Evolutionary conservation across 2,329 filamentous ascomycete genomes (phyloP), one percentile per base, ranked within the genome.

Genomic region (Fusarium incarnatum): DNA sequence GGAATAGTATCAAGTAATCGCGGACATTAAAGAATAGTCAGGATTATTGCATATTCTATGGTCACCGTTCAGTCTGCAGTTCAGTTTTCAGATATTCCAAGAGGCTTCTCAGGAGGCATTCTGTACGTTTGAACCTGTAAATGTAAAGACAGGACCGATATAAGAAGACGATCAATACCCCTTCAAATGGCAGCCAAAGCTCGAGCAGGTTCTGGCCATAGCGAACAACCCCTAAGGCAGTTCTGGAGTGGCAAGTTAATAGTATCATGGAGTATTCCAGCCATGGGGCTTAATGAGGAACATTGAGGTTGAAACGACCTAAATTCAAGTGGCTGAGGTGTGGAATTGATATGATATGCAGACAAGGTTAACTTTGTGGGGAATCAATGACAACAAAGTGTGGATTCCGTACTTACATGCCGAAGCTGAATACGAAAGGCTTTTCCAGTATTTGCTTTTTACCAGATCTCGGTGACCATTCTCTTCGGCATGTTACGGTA

Each of bases 331-430:
- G 22, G 32, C 48, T 27, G 32, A 40, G 32, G 48, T 52, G 48
- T 70, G 67, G 44, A 46, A 70, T 58, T 67, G 48, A 34, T 56
- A 22, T 42, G 50, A 63, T 44, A 70, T 67, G 52, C 48, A 44
- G 56, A 58, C 61, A 53, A 37, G 67, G 67, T 62, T 37, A 4
- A 32, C 8, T 40, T 22, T 45, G 40, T 50, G 28, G 52, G 28
- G 50, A 42, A 42, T 27, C 16, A 23, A 61, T 37, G 60, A 42
- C 49, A 60, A 18, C 49, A 25, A 48, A 60, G 44, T 53, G 50
- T 68, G 65, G 66, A 58, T 64, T 52, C 20, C n/a, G 20, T 40
- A 8, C 7, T 25, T 44, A 32, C 27, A 64, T 63, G 40, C 41
- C 50, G 49, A 53, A 62, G 32, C 41, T 63, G 61, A 58, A 64